Evolutionary conservation across 2,329 filamentous ascomycete species (phyloP), one percentile per base, ranked within the genome.

Genomic region (Periconia sp.): DNA sequence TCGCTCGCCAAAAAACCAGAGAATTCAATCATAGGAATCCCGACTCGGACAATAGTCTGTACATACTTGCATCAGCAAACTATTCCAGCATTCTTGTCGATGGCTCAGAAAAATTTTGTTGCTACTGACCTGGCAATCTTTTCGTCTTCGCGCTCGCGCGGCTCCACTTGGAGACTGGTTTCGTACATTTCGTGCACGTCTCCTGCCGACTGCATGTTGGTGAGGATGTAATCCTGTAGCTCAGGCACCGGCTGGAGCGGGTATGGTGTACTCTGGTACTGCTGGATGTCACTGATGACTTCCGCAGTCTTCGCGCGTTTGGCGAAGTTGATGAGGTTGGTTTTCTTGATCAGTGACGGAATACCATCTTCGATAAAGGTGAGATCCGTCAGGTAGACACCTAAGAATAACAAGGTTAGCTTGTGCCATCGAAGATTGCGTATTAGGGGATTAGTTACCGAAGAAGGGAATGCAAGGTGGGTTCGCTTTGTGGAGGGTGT

Each of bases 131-230:
- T 95, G 72, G 96, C 93, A 81, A 99, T 97, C 83, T 97, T 97
- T 79, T 99, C 94, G 72, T 99, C 94, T 79, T 99, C 94, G 67
- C 94, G 85, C 79, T 99, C 94, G 68, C 94, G 85, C 58, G 94
- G 94, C 74, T 99, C 94, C 56, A 99, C 87, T 68, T 88, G 83
- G 77, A 99, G 80, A 77, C 92, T 96, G 82, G 92, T 92, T 76
- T 97, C 92, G 79, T 97, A 99, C 94, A 97, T 97, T 80, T 97
- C 93, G 74, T 97, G 92, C 59, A 99, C 94, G 73, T 97, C 93
- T 49, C 92, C 90, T 3, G 94, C 93, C 30, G 88, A 89, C 77
- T 95, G 89, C 90, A 97, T 96, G 74, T 97, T 97, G 73, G 87
- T 92, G 63, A 97, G 78, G 61, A 99, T 96, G 76, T 97, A 99